These are phyloP conservation scores for Zychaea mexicana DNA, from an alignment of 371 early-diverging fungal species.

Conservation along the genomic window DNA sequence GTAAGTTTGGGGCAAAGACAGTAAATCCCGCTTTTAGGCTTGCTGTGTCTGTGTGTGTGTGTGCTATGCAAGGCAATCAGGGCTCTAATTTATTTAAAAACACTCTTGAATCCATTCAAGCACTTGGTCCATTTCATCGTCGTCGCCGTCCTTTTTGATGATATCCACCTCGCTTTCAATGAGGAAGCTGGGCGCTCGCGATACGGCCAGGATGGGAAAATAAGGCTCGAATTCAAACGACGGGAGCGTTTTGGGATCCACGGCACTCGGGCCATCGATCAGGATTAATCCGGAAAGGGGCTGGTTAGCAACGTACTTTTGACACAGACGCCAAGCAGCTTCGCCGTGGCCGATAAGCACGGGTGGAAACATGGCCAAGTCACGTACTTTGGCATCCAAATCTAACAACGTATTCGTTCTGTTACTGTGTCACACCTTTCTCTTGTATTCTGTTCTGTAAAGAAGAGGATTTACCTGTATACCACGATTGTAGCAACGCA, in stretches of 20 bases:
- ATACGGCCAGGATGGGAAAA: constrained; percentile 30
- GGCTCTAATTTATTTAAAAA: neutral
- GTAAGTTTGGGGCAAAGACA: too few species aligned
- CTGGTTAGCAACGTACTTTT: constrained; percentile 44
- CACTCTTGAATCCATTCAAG: constrained; percentile 33
- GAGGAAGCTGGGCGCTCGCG: constrained; percentile 24
- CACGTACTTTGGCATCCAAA: constrained; percentile 17
- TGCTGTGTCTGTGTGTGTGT: too few species aligned
- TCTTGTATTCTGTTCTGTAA: neutral
- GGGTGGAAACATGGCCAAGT: constrained; percentile 43
- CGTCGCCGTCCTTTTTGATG: neutral
- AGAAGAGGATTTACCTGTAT: constrained; percentile 23
- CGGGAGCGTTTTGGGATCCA: constrained; percentile 10
- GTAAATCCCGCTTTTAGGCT: too few species aligned
- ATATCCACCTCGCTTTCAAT: constrained; percentile 31
- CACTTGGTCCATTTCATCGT: constrained; percentile 11
- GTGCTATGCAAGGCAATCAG: too few species aligned
- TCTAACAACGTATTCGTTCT: too few species aligned
- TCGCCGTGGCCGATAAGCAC: constrained; percentile 34
- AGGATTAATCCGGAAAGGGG: constrained; percentile 41
- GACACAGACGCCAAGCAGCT: constrained; percentile 31
- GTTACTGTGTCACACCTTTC: neutral
- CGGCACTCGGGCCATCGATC: constrained; percentile 3
- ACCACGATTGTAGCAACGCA: constrained; percentile 17
- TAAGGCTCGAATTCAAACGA: constrained; percentile 41